Base-by-base conservation (phyloP, 208 protist species). In the Herpetomonas samuelpessoai region DNA sequence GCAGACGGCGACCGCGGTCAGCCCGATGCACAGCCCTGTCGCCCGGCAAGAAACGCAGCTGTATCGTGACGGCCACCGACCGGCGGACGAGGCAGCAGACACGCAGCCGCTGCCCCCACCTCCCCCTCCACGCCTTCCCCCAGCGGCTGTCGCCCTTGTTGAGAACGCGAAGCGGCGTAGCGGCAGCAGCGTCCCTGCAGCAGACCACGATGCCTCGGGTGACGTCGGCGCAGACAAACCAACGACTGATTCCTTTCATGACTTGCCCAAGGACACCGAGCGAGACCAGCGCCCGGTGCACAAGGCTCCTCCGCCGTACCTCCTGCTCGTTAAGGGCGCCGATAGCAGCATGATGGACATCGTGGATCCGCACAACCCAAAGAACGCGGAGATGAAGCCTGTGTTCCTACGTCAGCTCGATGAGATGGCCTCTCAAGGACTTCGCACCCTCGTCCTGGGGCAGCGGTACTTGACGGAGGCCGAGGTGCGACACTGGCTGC, bases 321-420 rank as follows among this genome's bases (percentile, higher is more conserved):
- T 93, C 47, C 65, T 96, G 39, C 78, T 91, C 3, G 71, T 83
- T 4, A 96, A 96, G 60, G 91, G 91, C 0, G 91, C 91, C 7
- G 91, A 96, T 61, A 91, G 58, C 71, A 80, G 74, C 53, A 91
- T 96, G 79, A 46, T 95, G 50, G 68, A 76, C 63, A 84, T 90
- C 54, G 57, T 82, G 1, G 77, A 95, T 65, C 69, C 68, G 52
- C 25, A 66, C 45, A 80, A 80, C 47, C 60, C 61, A 21, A 22
- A 67, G 7, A 86, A 87, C 51, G 38, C 14, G 16, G 26, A 65
- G 29, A 26, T 72, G 56, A 69, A 69, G 38, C 46, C 53, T 28
- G 48, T 65, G 49, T 71, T 87, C 50, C 46, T 76, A 49, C 25
- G 41, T 9, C 60, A 91, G 28, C 58, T 96, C 31, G 69, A 81